Percentiles rank a stretch among this genome's conserved stretches.
phyloP scores from a whole-genome alignment of 352 stramenopile genomes.

The Pythium periplocum region DNA sequence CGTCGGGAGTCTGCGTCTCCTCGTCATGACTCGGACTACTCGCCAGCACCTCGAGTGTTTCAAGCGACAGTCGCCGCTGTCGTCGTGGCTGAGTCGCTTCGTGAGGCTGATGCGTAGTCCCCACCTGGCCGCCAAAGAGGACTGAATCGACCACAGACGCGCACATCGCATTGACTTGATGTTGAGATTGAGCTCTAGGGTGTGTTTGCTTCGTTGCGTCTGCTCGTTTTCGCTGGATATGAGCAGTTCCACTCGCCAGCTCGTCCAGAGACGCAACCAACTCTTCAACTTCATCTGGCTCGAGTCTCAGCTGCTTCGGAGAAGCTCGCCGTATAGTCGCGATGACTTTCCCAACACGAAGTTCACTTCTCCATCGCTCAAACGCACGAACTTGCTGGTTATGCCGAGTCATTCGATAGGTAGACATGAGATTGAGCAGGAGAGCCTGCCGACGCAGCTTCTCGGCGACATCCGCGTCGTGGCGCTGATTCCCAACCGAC shows the following conservation, averaged over 20 bases:
- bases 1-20: conserved; percentile 8
- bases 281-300: too few relatives aligned
- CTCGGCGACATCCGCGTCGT: conserved; percentile 3
- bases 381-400: conserved; percentile 25
- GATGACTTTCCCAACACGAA: too few relatives aligned
- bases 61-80: background rate
- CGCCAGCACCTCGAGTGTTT: conserved; percentile 13
- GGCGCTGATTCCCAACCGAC: conserved; percentile 13
- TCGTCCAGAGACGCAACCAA: too few relatives aligned
- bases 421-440: conserved; percentile 33
- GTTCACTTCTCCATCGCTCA: conserved; percentile 22
- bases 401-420: conserved; percentile 19
- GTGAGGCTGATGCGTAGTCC: background rate
- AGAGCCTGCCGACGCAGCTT: conserved; percentile 18
- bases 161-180: conserved; percentile 6
- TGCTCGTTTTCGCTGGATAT: too few relatives aligned
- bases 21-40: conserved; percentile 3
- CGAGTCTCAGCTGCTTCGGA: too few relatives aligned
- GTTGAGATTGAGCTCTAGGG: too few relatives aligned
- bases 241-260: too few relatives aligned
- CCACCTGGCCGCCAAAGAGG: conserved; percentile 5
- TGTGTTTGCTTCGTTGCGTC: too few relatives aligned
- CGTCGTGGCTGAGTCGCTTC: background rate
- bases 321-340: too few relatives aligned
- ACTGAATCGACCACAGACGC: conserved; percentile 8